Percentiles rank a stretch among this genome's conserved stretches.
phyloP scores from a whole-genome alignment of 176 grass and related monocot species.

The Avena sativa region DNA sequence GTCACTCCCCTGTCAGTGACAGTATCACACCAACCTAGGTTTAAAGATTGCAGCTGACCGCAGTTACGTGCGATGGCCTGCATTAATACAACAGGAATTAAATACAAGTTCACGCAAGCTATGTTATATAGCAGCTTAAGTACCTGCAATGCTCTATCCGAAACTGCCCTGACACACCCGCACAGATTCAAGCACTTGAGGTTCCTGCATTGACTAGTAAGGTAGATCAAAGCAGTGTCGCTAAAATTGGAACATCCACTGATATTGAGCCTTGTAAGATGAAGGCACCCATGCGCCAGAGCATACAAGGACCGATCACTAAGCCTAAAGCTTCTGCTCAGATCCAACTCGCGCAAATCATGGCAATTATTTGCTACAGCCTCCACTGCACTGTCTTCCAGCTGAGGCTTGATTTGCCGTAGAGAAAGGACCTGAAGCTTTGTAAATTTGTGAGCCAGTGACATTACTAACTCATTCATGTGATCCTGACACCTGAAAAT shows the following conservation, averaged over 20 bases:
- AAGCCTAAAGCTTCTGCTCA: conserved; percentile 80
- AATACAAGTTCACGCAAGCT: not conserved
- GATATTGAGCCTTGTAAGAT: conserved; percentile 80
- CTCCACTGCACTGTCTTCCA: conserved; percentile 84
- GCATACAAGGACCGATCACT: conserved; percentile 78
- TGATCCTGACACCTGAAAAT: conserved; percentile 77
- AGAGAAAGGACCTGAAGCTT: conserved; percentile 73
- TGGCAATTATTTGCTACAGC: conserved; percentile 66
- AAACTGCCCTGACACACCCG: conserved; percentile 68
- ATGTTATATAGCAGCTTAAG: not conserved
- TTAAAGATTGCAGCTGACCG: conserved; percentile 64
- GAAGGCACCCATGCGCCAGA: conserved; percentile 60
- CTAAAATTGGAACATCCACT: conserved; percentile 85
- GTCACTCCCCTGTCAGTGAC: conserved; percentile 82
- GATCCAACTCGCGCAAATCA: conserved; percentile 73
- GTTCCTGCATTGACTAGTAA: conserved; percentile 62
- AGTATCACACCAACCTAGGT: conserved; percentile 79
- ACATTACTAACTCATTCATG: conserved; percentile 76
- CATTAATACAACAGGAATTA: conserved; percentile 28
- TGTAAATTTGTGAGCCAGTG: conserved; percentile 69
- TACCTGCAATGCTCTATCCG: conserved; percentile 85
- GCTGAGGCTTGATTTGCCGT: conserved; percentile 79
- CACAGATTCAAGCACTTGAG: conserved; percentile 78
- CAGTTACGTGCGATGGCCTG: conserved; percentile 76
- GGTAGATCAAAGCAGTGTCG: conserved; percentile 61